Conservation (phyloP, 1,284 basidiomycete species). For the Trametes hirsuta region DNA sequence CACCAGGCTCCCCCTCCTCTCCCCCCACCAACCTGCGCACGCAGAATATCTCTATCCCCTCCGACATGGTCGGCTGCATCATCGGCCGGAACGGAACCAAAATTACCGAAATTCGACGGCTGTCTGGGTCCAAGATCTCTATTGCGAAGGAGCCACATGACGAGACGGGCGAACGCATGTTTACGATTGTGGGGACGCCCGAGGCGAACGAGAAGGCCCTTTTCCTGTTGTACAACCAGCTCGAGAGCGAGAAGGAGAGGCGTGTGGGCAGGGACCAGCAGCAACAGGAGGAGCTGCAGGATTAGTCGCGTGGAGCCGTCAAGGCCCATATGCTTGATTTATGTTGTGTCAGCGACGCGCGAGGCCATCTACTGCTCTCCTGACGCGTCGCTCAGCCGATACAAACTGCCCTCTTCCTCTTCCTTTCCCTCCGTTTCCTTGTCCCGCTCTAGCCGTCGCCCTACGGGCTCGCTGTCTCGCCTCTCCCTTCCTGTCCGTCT, state of each 20-base stretch:
- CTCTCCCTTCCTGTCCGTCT: slow-evolving; percentile 14
- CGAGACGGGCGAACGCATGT: slow-evolving; percentile 98
- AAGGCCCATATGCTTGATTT: slow-evolving; percentile 13
- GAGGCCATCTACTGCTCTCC: not conserved
- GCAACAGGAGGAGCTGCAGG: slow-evolving; percentile 51
- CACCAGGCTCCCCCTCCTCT: slow-evolving; percentile 61
- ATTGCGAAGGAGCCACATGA: slow-evolving; percentile 99
- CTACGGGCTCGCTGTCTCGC: not conserved
- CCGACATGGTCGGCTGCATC: slow-evolving; percentile 98
- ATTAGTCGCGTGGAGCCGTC: slow-evolving; percentile 26
- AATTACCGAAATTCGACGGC: slow-evolving; percentile 97
- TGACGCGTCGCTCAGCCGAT: not conserved
- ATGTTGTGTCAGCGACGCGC: slow-evolving; percentile 5
- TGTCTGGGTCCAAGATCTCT: slow-evolving; percentile 95
- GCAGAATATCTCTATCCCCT: slow-evolving; percentile 98
- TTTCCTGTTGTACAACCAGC: slow-evolving; percentile 95
- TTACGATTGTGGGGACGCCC: slow-evolving; percentile 96
- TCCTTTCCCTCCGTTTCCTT: not conserved
- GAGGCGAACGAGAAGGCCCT: slow-evolving; percentile 97
- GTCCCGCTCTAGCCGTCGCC: not conserved
- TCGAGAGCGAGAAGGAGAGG: slow-evolving; percentile 95
- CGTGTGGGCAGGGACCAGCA: slow-evolving; percentile 81
- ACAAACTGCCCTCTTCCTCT: not conserved
- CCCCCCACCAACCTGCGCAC: slow-evolving; percentile 85
- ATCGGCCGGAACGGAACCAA: slow-evolving; percentile 97